phyloP scores from a whole-genome alignment of 2,329 filamentous ascomycete species.

The Penicillium sp. region DNA sequence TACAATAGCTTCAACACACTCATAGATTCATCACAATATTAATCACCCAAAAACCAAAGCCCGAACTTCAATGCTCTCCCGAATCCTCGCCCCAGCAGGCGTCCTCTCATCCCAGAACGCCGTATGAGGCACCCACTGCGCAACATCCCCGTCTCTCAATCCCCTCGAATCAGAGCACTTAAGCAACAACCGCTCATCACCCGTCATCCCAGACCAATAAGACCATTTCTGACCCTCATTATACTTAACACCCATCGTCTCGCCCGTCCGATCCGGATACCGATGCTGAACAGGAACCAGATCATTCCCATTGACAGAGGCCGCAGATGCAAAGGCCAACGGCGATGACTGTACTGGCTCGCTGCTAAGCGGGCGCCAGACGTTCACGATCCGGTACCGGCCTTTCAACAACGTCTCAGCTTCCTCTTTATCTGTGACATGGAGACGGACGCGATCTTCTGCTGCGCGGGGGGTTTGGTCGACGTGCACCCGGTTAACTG shows the following conservation, averaged over 20 bases:
- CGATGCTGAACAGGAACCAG: constrained; percentile 72
- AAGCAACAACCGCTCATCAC: constrained; percentile 70
- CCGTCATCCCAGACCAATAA: constrained; percentile 77
- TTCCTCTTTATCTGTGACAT: constrained; percentile 62
- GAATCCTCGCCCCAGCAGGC: constrained; percentile 64
- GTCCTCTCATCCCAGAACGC: constrained; percentile 78
- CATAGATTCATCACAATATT: no score
- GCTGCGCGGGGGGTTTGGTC: constrained; percentile 75
- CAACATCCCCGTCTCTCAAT: constrained; percentile 50
- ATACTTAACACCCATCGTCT: constrained; percentile 69
- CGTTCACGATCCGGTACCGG: constrained; percentile 81
- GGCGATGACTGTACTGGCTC: constrained; percentile 58
- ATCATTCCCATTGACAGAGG: constrained; percentile 56
- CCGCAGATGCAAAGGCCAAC: constrained; percentile 58
- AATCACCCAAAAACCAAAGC: constrained; percentile 72
- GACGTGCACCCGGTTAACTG: constrained; percentile 75
- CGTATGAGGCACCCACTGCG: constrained; percentile 63
- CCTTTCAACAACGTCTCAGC: constrained; percentile 65
- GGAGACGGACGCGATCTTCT: constrained; percentile 64
- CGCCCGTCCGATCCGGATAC: constrained; percentile 69
- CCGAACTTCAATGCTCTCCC: constrained; percentile 89
- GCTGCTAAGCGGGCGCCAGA: constrained; percentile 70
- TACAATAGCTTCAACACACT: no score
- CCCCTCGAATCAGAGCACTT: constrained; percentile 68
- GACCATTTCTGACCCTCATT: constrained; percentile 69